phyloP scores from a whole-genome alignment of 2,329 filamentous ascomycete species.

The Fusarium beomiforme region DNA sequence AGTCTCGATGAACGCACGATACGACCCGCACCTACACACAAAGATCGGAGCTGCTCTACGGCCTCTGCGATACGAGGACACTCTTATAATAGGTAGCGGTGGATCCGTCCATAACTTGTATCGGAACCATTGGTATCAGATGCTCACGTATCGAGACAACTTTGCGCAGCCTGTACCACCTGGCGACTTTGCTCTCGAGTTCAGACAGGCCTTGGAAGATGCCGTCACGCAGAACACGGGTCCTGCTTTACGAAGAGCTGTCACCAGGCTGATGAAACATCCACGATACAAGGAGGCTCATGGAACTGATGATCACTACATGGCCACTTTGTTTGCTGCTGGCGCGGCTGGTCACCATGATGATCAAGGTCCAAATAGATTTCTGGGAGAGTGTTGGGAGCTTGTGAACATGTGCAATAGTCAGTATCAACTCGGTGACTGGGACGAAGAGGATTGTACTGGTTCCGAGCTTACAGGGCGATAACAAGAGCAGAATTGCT shows the following conservation, averaged over 20 bases:
- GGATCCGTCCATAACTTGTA: conserved; percentile 77
- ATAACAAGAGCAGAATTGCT: fast-evolving
- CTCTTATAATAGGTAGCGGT: conserved; percentile 66
- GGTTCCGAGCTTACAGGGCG: neutral
- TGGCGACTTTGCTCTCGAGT: conserved; percentile 66
- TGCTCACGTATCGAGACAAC: conserved; percentile 55
- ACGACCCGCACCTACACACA: conserved; percentile 32
- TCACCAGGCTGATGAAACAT: conserved; percentile 74
- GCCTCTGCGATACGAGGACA: conserved; percentile 3
- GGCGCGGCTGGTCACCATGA: conserved; percentile 62
- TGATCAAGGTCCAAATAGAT: conserved; percentile 54
- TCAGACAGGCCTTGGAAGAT: conserved; percentile 72
- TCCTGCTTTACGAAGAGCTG: conserved; percentile 61
- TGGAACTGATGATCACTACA: conserved; percentile 76
- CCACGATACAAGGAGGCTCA: conserved; percentile 72
- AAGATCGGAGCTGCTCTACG: conserved; percentile 27
- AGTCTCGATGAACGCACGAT: conserved; percentile 33
- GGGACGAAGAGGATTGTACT: neutral
- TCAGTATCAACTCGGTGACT: conserved; percentile 64
- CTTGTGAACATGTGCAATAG: conserved; percentile 72
- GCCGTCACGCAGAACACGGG: conserved; percentile 55
- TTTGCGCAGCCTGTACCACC: conserved; percentile 21
- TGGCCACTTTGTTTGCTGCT: conserved; percentile 71
- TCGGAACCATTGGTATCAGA: conserved; percentile 71
- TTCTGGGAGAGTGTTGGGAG: conserved; percentile 70